A percentile compares a stretch with the other conserved stretches of the same genome.
Evolutionary conservation across 2,329 filamentous ascomycete genomes (phyloP).

Genomic region (Monilinia laxa): DNA sequence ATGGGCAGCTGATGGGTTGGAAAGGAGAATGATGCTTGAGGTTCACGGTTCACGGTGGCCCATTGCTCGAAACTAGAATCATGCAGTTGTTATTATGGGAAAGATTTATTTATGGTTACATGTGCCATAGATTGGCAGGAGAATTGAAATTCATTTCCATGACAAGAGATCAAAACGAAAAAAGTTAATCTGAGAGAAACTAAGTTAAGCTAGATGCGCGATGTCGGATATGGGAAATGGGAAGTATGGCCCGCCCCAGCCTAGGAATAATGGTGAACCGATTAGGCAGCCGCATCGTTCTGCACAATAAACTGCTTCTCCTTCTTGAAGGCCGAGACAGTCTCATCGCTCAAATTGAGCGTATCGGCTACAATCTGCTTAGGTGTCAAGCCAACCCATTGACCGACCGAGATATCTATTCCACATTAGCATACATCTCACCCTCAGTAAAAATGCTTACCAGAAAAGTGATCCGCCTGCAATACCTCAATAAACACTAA

Average conservation of each 20-base stretch:
- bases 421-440: conserved; percentile 29
- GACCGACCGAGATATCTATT: conserved; percentile 45
- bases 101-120: neutral
- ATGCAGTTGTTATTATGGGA: neutral
- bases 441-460: conserved; percentile 21
- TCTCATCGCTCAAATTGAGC: conserved; percentile 46
- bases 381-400: conserved; percentile 53
- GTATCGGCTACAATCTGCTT: conserved; percentile 59
- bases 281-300: conserved; percentile 30
- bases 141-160: neutral
- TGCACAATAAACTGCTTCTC: conserved; percentile 48
- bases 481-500: conserved; percentile 77
- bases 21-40: neutral
- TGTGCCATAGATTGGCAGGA: neutral
- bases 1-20: neutral
- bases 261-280: neutral
- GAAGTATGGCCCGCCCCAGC: neutral
- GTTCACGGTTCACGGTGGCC: too few species aligned
- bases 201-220: too few species aligned
- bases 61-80: neutral
- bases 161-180: neutral
- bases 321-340: conserved; percentile 44
- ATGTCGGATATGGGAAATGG: neutral
- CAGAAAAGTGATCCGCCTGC: conserved; percentile 62
- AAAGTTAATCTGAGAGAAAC: neutral